Conservation (phyloP, 768 basidiomycete species). For the Boletellus ananas region DNA sequence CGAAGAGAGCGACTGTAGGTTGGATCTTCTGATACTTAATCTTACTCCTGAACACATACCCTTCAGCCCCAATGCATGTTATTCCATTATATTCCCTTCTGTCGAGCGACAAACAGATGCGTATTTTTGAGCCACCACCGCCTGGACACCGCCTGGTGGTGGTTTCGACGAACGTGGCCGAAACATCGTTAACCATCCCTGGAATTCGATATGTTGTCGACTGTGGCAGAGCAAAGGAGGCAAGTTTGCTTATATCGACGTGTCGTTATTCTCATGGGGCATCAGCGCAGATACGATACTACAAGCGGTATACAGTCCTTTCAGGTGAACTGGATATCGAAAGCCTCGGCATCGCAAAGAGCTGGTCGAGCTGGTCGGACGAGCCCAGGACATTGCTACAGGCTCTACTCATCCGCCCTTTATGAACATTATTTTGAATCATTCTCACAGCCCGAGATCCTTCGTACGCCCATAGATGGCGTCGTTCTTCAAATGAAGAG, state of each 20-base stretch:
- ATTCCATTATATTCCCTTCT: slow-evolving; percentile 92
- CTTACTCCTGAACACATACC: not conserved
- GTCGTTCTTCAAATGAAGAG: slow-evolving; percentile 98
- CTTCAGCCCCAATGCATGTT: slow-evolving; percentile 85
- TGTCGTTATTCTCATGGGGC: not conserved
- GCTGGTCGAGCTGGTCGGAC: slow-evolving; percentile 97
- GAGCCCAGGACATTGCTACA: slow-evolving; percentile 97
- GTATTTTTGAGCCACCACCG: slow-evolving; percentile 85
- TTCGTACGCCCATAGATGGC: slow-evolving; percentile 94
- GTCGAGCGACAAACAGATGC: slow-evolving; percentile 92
- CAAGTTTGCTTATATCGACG: slow-evolving; percentile 24
- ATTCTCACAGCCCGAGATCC: slow-evolving; percentile 87
- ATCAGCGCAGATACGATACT: slow-evolving; percentile 78
- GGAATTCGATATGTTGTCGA: slow-evolving; percentile 98
- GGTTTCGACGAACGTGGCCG: slow-evolving; percentile 93
- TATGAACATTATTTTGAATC: slow-evolving; percentile 90
- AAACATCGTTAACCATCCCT: slow-evolving; percentile 95
- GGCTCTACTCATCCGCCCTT: slow-evolving; percentile 92
- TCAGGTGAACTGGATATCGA: slow-evolving; percentile 90
- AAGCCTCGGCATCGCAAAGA: slow-evolving; percentile 91
- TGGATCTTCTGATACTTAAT: slow-evolving; percentile 4
- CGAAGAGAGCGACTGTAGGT: slow-evolving; percentile 66
- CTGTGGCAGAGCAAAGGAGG: slow-evolving; percentile 93
- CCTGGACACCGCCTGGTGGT: slow-evolving; percentile 81
- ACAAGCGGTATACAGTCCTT: slow-evolving; percentile 86